Evolutionary conservation across 345 rosid species (phyloP), one percentile per base, ranked within the genome.

Genomic region (Linum usitatissimum): DNA sequence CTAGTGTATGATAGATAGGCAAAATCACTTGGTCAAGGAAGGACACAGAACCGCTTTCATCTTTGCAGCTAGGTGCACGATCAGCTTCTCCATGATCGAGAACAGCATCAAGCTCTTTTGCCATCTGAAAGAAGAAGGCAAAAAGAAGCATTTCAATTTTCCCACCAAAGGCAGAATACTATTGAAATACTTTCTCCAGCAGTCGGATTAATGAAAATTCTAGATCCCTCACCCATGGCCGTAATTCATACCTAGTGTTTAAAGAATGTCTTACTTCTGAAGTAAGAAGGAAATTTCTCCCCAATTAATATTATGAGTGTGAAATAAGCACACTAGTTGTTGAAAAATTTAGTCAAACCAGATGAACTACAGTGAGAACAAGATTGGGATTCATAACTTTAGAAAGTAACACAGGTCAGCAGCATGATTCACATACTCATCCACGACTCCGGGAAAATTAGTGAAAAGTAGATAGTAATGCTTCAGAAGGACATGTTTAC

Each of bases 71-170:
- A 48, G 64, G 23, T 71, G 99, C 83, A 68, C 9, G 75, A 74
- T 63, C 57, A 71, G 97, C 96, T 77, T 80, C 97, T 70, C 81
- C 87, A 76, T 82, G 99, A 75, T 93, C 99, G 79, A 93, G 66
- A 71, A 62, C 78, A 49, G 84, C 96, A 80, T 93, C 99, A 83
- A 93, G 73, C 67, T 93, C 97, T 70, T 82, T 93, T 49, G 99
- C 99, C 99, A 93, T 90, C 99, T 93, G 77, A 64, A 79, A 68
- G 57, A 48, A 34, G 38, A 34, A 34, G 38, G 38, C 28, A 20
- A 55, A 18, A 19, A 55, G 23, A 19, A 19, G 30, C 23, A 19
- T 14, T 45, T 45, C 51, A 9, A 45, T 4, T 10, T 45, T 45
- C 15, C 17, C 51, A 45, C 51, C 13, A 45, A 45, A 7, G 15